phyloP scores from a whole-genome alignment of 2,329 filamentous ascomycete genomes.

The Aureobasidium sp. region DNA sequence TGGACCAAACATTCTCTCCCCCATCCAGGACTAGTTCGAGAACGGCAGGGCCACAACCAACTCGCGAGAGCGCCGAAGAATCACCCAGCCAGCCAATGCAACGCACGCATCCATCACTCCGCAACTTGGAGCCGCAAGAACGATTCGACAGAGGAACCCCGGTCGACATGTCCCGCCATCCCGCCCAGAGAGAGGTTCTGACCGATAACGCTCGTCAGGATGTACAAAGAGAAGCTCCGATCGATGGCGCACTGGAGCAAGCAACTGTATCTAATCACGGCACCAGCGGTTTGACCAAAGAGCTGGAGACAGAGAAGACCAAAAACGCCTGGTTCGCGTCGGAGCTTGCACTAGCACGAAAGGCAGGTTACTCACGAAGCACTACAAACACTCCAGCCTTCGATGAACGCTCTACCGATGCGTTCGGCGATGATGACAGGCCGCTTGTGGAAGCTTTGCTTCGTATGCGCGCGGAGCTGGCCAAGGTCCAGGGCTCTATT shows the following conservation, averaged over 20 bases:
- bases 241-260: slow-evolving; percentile 45
- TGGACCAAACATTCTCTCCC: not conserved
- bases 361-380: slow-evolving; percentile 73
- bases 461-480: slow-evolving; percentile 80
- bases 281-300: slow-evolving; percentile 69
- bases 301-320: slow-evolving; percentile 75
- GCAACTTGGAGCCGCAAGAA: not conserved
- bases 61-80: not conserved
- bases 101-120: not conserved
- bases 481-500: slow-evolving; percentile 81
- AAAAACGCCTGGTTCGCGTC: slow-evolving; percentile 96
- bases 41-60: not conserved
- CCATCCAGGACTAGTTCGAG: slow-evolving; percentile 5
- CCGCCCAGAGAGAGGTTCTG: not conserved
- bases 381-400: slow-evolving; percentile 54
- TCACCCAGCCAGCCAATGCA: not conserved
- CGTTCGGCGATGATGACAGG: slow-evolving; percentile 84
- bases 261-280: slow-evolving; percentile 54
- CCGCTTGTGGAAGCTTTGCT: slow-evolving; percentile 86
- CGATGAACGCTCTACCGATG: slow-evolving; percentile 67
- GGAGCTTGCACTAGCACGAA: slow-evolving; percentile 82
- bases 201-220: not conserved
- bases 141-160: not conserved
- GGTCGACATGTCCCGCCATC: not conserved
- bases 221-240: not conserved